Evolutionary conservation across 345 rosid genomes (phyloP).

Genomic region (Conringia planisiliqua): DNA sequence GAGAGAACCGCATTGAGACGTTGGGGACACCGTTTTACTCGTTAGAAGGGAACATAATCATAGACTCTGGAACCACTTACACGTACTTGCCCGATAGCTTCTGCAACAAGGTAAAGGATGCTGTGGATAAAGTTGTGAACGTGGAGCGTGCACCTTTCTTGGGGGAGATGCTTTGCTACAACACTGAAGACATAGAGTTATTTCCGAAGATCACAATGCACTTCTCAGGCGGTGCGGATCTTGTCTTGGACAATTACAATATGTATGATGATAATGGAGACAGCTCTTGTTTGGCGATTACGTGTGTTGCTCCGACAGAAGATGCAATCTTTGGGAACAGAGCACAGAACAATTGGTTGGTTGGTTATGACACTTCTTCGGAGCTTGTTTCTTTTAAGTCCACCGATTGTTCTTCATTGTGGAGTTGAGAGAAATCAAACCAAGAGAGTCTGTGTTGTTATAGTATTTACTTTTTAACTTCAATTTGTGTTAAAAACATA

Average conservation of each 20-base stretch:
- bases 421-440: no score
- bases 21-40: no score
- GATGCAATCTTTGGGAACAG: constrained; percentile 9
- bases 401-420: constrained; percentile 10
- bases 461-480: no score
- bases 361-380: constrained; percentile 19
- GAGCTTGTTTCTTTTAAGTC: constrained; percentile 13
- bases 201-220: constrained; percentile 15
- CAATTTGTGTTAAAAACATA: background rate
- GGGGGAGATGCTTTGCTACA: background rate
- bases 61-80: no score
- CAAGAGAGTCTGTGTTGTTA: no score
- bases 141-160: background rate
- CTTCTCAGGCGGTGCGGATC: background rate
- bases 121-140: background rate
- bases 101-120: no score
- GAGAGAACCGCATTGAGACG: no score
- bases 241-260: background rate
- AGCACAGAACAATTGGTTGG: constrained; percentile 15
- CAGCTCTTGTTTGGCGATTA: background rate
- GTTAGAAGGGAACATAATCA: no score
- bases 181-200: background rate
- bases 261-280: background rate
- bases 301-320: background rate
- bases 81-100: no score